phyloP scores from a whole-genome alignment of 208 protist species.

The Wallacemonas collosoma region DNA sequence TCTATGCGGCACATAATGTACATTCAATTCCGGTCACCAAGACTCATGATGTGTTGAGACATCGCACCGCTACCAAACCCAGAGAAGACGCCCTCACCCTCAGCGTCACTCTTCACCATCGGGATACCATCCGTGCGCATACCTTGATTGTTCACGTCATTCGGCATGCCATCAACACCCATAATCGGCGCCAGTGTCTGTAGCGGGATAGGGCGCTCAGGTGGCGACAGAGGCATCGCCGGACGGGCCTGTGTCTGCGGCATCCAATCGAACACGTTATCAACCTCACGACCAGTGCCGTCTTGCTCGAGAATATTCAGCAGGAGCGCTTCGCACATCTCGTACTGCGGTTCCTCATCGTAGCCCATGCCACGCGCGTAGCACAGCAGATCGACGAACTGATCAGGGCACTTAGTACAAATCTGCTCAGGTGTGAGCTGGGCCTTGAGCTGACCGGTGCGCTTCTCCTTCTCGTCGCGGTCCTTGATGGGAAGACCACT shows the following conservation, averaged over 20 bases:
- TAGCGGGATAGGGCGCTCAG: conserved; percentile 16
- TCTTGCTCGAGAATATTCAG: conserved; percentile 36
- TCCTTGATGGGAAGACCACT: conserved; percentile 77
- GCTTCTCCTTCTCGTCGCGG: conserved; percentile 55
- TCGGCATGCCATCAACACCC: background rate
- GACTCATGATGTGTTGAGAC: conserved; percentile 45
- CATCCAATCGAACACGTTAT: conserved; percentile 61
- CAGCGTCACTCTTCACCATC: conserved; percentile 42
- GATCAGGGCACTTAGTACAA: conserved; percentile 35
- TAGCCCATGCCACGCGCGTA: conserved; percentile 42
- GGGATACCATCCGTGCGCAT: conserved; percentile 23
- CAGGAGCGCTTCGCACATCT: conserved; percentile 54
- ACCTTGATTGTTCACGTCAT: conserved; percentile 23
- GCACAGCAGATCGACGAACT: conserved; percentile 43
- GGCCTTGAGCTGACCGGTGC: conserved; percentile 41
- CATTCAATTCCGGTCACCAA: conserved; percentile 32
- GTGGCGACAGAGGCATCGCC: conserved; percentile 8
- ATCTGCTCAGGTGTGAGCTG: conserved; percentile 28
- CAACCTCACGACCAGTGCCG: conserved; percentile 27
- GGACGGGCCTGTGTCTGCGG: background rate
- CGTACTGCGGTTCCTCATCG: conserved; percentile 46
- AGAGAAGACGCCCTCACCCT: conserved; percentile 50
- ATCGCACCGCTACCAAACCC: conserved; percentile 33
- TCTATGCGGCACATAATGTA: conserved; percentile 20
- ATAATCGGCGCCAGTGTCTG: background rate